A percentile compares a stretch with the other conserved stretches of the same genome.
Evolutionary conservation across 441 rosid genomes (phyloP).

Genomic region (Flueggea neowawraea): DNA sequence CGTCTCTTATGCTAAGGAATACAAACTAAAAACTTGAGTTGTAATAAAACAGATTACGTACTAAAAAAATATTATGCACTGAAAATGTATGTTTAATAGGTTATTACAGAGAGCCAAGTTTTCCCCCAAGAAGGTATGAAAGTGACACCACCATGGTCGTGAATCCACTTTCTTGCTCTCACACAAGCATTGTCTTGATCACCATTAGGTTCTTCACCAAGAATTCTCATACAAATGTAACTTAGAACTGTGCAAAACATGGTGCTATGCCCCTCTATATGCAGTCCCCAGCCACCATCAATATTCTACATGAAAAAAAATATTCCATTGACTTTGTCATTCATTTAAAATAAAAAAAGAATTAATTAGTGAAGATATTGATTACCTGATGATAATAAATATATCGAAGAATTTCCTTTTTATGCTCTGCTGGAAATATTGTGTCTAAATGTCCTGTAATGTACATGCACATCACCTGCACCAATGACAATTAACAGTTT

Average conservation of each 20-base stretch:
- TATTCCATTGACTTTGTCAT: too few species aligned
- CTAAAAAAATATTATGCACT: too few species aligned
- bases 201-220: conserved; percentile 14
- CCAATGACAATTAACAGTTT: too few species aligned
- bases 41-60: too few species aligned
- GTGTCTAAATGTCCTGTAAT: conserved; percentile 69
- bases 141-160: conserved; percentile 35
- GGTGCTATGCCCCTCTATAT: conserved; percentile 54
- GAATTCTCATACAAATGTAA: conserved; percentile 44
- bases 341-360: too few species aligned
- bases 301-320: conserved; percentile 15
- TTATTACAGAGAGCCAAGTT: conserved; percentile 35
- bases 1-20: too few species aligned
- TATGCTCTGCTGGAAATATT: conserved; percentile 53
- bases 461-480: conserved; percentile 60
- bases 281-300: conserved; percentile 77
- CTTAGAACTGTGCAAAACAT: conserved; percentile 62
- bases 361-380: too few species aligned
- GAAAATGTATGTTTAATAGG: too few species aligned
- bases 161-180: conserved; percentile 28
- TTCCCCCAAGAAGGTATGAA: conserved; percentile 41
- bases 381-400: conserved; percentile 67
- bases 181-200: conserved; percentile 22
- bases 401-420: conserved; percentile 70
- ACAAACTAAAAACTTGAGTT: too few species aligned